These are phyloP conservation scores for Aspergillus wentii DNA, from an alignment of 495 filamentous ascomycete species.

Conservation along the genomic window DNA sequence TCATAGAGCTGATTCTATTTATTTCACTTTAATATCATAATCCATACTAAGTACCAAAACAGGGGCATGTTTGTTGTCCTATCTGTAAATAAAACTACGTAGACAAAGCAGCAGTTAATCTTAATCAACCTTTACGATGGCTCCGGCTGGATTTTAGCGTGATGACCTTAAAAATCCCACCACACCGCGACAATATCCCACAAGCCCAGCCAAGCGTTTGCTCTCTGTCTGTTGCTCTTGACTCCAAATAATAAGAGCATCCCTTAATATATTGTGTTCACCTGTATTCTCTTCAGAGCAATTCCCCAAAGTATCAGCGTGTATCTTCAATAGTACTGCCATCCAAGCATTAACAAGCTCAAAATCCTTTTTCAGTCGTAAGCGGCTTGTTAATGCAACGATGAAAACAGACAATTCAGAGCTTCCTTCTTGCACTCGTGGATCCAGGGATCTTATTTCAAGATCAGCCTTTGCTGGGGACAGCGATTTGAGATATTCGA, in stretches of 20 bases:
- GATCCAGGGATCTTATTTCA: conserved; percentile 75
- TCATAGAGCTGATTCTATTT: too few species aligned
- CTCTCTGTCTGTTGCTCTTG: conserved; percentile 61
- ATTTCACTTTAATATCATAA: too few species aligned
- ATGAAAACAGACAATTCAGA: conserved; percentile 68
- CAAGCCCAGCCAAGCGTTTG: conserved; percentile 65
- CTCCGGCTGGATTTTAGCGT: too few species aligned
- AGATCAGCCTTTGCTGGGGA: conserved; percentile 78
- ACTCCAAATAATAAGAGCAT: conserved; percentile 59
- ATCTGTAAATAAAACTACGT: too few species aligned
- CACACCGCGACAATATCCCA: conserved; percentile 84
- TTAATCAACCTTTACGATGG: too few species aligned
- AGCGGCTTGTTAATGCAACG: conserved; percentile 60
- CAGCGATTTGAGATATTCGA: conserved; percentile 73
- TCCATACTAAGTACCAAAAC: too few species aligned
- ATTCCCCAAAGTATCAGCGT: conserved; percentile 53
- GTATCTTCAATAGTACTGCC: conserved; percentile 79
- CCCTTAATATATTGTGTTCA: conserved; percentile 36
- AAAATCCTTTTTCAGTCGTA: conserved; percentile 69
- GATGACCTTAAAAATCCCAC: conserved; percentile 79
- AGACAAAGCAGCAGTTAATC: too few species aligned
- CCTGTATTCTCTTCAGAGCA: conserved; percentile 39
- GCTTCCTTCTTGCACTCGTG: conserved; percentile 31
- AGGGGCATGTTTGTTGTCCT: too few species aligned
- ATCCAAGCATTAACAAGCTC: conserved; percentile 96